Conservation (phyloP, 352 stramenopile genomes). For the Globisporangium sylvaticum region DNA sequence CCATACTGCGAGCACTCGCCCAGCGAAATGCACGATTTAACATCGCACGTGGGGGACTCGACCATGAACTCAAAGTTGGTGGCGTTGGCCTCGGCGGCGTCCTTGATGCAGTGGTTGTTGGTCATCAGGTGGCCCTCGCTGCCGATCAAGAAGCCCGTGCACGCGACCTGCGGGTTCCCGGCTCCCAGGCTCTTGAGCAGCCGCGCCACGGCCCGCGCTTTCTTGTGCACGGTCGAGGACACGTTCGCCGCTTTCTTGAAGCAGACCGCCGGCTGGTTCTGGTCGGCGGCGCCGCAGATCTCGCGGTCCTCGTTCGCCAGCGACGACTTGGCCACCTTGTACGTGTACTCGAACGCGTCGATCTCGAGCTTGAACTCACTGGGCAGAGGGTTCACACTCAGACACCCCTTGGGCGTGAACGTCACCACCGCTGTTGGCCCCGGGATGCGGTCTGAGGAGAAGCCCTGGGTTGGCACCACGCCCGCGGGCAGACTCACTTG, state of each 20-base stretch:
- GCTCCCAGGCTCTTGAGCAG: constrained; percentile 27
- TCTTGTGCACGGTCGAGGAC: constrained; percentile 19
- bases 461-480: constrained; percentile 16
- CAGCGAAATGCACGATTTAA: constrained; percentile 20
- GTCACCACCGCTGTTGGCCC: constrained; percentile 25
- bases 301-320: constrained; percentile 14
- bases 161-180: constrained; percentile 18
- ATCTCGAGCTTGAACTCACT: constrained; percentile 25
- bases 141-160: constrained; percentile 44
- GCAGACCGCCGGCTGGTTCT: constrained; percentile 34
- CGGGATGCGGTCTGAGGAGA: constrained; percentile 28
- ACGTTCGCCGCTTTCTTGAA: constrained; percentile 22
- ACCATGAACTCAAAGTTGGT: constrained; percentile 37
- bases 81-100: constrained; percentile 19
- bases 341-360: constrained; percentile 29
- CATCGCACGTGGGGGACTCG: constrained; percentile 30
- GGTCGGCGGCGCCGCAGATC: constrained; percentile 30
- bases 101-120: constrained; percentile 46
- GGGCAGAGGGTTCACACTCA: constrained; percentile 3
- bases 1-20: constrained; percentile 31
- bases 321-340: constrained; percentile 9
- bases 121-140: constrained; percentile 45
- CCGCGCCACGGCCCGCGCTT: constrained; percentile 29
- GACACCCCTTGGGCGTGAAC: constrained; percentile 20
- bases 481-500: constrained; percentile 16